These are phyloP conservation scores for Tubosaeta brunneosetosa DNA, from an alignment of 768 basidiomycete genomes.

Conservation along the genomic window DNA sequence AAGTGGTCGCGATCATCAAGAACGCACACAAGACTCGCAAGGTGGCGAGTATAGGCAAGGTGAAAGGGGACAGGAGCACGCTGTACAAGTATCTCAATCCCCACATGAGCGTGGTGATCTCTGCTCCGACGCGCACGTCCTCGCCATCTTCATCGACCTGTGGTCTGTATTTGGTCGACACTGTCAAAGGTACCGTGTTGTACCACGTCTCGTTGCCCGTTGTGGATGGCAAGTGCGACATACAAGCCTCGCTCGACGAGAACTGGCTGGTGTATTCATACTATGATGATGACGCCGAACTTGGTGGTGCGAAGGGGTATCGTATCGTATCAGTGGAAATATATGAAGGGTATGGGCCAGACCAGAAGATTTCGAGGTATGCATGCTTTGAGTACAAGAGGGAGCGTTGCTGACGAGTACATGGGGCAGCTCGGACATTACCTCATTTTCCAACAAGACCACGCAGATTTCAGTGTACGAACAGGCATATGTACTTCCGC, in stretches of 20 bases:
- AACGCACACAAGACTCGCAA: constrained; percentile 40
- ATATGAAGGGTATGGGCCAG: constrained; percentile 69
- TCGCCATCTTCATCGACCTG: constrained; percentile 35
- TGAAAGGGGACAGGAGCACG: constrained; percentile 81
- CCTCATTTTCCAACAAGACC: constrained; percentile 51
- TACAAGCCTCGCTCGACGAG: constrained; percentile 70
- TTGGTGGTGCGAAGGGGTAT: constrained; percentile 57
- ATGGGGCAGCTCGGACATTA: constrained; percentile 44
- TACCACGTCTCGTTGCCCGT: constrained; percentile 60
- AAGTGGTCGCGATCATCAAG: constrained; percentile 48
- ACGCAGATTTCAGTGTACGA: constrained; percentile 55
- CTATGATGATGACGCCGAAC: constrained; percentile 55
- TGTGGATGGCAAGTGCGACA: constrained; percentile 46
- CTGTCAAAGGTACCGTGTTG: constrained; percentile 68
- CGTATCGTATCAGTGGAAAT: constrained; percentile 80
- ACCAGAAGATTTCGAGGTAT: constrained; percentile 71
- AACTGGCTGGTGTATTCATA: constrained; percentile 94
- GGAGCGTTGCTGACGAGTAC: neutral
- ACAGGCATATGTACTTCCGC: constrained; percentile 66
- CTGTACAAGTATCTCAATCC: constrained; percentile 95
- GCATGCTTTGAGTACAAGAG: constrained; percentile 26
- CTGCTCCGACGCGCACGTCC: constrained; percentile 31
- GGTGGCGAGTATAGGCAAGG: constrained; percentile 76
- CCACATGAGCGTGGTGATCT: constrained; percentile 64
- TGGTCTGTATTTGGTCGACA: constrained; percentile 75